Conservation (phyloP, 768 basidiomycete genomes). For the Kwoniella dejecticola region DNA sequence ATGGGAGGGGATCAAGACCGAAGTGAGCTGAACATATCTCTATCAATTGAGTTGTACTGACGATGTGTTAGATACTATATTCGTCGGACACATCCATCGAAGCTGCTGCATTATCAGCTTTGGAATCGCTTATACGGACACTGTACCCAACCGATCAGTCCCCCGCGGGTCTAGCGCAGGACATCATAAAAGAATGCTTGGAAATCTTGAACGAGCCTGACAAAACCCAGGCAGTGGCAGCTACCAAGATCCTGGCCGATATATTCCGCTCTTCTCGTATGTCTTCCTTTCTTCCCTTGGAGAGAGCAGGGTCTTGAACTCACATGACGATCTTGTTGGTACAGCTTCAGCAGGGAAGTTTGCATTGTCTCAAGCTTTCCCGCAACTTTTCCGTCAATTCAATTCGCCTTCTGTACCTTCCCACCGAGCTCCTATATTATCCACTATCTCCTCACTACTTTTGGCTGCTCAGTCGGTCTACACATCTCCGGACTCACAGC, state of each 20-base stretch:
- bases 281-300: slow-evolving; percentile 49
- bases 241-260: slow-evolving; percentile 77
- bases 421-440: slow-evolving; percentile 65
- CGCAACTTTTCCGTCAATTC: slow-evolving; percentile 77
- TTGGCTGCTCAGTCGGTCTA: slow-evolving; percentile 60
- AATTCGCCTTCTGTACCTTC: slow-evolving; percentile 59
- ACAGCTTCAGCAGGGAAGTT: slow-evolving; percentile 70
- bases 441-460: slow-evolving; percentile 61
- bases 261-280: slow-evolving; percentile 76
- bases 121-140: slow-evolving; percentile 71
- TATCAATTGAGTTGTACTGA: not conserved
- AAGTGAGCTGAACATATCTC: slow-evolving; percentile 61
- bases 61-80: slow-evolving; percentile 74
- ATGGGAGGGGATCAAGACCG: slow-evolving; percentile 90
- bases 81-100: slow-evolving; percentile 79
- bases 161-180: slow-evolving; percentile 65
- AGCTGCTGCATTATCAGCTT: slow-evolving; percentile 69
- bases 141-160: slow-evolving; percentile 62
- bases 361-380: slow-evolving; percentile 68
- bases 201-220: slow-evolving; percentile 82
- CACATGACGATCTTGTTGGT: not conserved
- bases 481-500: slow-evolving; percentile 17
- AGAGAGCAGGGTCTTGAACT: not conserved
- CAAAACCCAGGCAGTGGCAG: slow-evolving; percentile 86
- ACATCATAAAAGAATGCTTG: slow-evolving; percentile 78